Conservation (phyloP, 1,284 basidiomycete species). For the Exobasidium cylindrosporum region DNA sequence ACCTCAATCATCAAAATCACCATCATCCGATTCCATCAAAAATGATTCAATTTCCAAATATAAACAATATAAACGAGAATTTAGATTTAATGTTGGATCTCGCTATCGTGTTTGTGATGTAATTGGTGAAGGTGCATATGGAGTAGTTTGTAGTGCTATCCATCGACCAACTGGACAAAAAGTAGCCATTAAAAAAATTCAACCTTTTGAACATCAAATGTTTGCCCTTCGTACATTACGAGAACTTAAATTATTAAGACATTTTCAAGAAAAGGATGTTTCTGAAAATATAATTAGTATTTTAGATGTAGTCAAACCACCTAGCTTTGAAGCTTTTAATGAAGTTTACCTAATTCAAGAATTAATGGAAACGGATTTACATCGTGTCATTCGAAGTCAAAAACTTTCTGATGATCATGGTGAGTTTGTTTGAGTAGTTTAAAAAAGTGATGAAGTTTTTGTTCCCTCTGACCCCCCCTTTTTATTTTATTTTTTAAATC, state of each 20-base stretch:
- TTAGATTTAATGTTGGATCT: slow-evolving; percentile 48
- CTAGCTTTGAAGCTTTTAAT: slow-evolving; percentile 24
- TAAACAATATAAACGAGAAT: slow-evolving; percentile 11
- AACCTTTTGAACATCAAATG: slow-evolving; percentile 55
- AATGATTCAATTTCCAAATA: neutral
- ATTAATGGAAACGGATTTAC: slow-evolving; percentile 79
- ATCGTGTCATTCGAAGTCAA: slow-evolving; percentile 81
- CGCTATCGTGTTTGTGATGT: slow-evolving; percentile 55
- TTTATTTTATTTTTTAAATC: too few species aligned
- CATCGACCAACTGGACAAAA: slow-evolving; percentile 54
- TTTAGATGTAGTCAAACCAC: slow-evolving; percentile 39
- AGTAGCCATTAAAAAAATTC: slow-evolving; percentile 57
- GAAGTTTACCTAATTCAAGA: slow-evolving; percentile 62
- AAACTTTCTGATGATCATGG: slow-evolving; percentile 59
- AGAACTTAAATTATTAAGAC: slow-evolving; percentile 52
- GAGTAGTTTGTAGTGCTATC: slow-evolving; percentile 57
- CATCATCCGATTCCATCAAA: neutral
- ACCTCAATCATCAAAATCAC: neutral
- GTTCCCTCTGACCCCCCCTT: too few species aligned
- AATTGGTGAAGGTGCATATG: slow-evolving; percentile 59
- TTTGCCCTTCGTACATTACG: slow-evolving; percentile 53
- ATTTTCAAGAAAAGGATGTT: slow-evolving; percentile 50
- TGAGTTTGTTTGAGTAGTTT: neutral
- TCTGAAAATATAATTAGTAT: slow-evolving; percentile 37
- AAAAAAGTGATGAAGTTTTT: neutral